These are phyloP conservation scores for Starmerella bombicola DNA, from an alignment of 805 yeast species.

Conservation along the genomic window DNA sequence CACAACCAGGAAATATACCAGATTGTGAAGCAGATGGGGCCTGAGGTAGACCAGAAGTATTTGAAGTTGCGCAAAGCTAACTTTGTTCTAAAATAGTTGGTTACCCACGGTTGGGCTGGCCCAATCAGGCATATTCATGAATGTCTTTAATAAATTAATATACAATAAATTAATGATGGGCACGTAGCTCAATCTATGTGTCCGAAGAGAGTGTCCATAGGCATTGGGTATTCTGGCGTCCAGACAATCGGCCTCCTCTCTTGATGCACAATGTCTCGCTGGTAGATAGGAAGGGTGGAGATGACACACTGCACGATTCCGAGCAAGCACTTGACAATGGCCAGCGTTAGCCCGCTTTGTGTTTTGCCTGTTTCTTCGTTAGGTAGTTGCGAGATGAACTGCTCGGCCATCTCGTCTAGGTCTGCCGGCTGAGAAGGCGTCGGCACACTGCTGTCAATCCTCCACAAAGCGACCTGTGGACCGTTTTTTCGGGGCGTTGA, in stretches of 20 bases:
- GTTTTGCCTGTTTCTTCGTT: slow-evolving; percentile 2
- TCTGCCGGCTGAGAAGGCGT: slow-evolving; percentile 3
- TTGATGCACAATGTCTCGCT: slow-evolving; percentile 8
- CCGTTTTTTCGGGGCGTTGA: neutral
- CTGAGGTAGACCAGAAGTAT: slow-evolving; percentile 90
- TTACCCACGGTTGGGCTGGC: too few species aligned
- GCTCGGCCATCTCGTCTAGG: slow-evolving; percentile 9
- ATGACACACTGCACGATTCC: slow-evolving; percentile 21
- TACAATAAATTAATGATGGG: slow-evolving; percentile 1
- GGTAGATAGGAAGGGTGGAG: slow-evolving; percentile 20
- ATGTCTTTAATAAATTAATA: too few species aligned
- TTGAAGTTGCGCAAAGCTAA: slow-evolving; percentile 78
- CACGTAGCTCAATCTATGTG: slow-evolving; percentile 3
- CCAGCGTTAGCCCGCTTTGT: slow-evolving; percentile 9
- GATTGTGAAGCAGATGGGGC: slow-evolving; percentile 61
- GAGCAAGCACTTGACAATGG: slow-evolving; percentile 18
- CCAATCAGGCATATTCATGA: too few species aligned
- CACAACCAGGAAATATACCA: slow-evolving; percentile 75
- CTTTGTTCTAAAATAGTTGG: slow-evolving; percentile 53
- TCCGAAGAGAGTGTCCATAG: slow-evolving; percentile 19
- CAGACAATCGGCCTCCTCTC: slow-evolving; percentile 4
- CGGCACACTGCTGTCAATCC: slow-evolving; percentile 13
- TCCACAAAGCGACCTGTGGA: slow-evolving; percentile 11
- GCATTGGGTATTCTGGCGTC: slow-evolving; percentile 22
- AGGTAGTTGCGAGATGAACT: neutral